Evolutionary conservation across 208 protist genomes (phyloP), one percentile per base, ranked within the genome.

Genomic region (Wallacemonas sp.): DNA sequence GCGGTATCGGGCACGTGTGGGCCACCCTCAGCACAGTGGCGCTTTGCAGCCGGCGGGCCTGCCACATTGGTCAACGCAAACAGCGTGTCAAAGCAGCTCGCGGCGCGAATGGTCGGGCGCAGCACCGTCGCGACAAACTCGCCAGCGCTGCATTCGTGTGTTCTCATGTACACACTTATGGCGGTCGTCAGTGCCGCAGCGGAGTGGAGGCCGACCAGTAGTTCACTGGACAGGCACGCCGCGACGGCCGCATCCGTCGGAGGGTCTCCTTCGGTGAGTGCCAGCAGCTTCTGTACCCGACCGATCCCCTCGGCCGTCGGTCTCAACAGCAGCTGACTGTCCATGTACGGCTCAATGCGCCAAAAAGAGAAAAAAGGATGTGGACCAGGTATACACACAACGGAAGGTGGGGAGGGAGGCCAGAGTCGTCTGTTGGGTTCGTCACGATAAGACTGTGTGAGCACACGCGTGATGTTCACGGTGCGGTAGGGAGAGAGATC

Each of bases 81-180:
- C 2, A 68, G 34, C n/a, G 24, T n/a, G 0, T 9, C n/a, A 26
- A 72, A 65, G 13, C 50, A 24, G 13, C 62, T 15, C 0, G 60
- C 71, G 0, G 34, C 41, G 30, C 17, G 3, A 6, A 78, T 42
- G 4, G 52, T 30, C 12, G 65, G 71, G 32, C 65, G 62, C 21
- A 73, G 26, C 46, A 78, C 48, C 22, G 17, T 4, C 15, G 38
- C 12, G 21, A 73, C 32, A 21, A 73, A 65, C 39, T 60, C 19
- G 0, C 45, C 30, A 32, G 52, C 3, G 3, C 41, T 48, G 50
- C 48, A 42, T 15, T 46, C 52, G 3, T 45, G 37, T 1, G 57
- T 65, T 2, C 58, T 50, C 59, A 52, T 67, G 41, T 46, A 69
- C 4, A 54, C 38, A 8, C 37, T 37, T n/a, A 54, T 42, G 4